Percentiles rank a stretch among this genome's conserved stretches.
Conservation (phyloP, 179 eudicot genomes). For the Silene coronaria region DNA sequence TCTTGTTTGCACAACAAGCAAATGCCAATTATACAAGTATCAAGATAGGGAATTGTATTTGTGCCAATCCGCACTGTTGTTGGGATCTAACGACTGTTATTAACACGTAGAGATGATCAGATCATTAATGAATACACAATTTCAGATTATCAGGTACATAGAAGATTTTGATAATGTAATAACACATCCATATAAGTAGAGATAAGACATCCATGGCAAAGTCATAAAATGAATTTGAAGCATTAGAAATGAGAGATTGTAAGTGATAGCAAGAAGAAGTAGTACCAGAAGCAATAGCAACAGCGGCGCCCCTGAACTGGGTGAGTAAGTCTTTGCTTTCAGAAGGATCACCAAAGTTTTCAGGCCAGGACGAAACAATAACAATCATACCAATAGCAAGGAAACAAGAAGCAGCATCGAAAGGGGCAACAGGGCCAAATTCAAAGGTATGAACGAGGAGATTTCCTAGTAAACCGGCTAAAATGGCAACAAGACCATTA, state of each 20-base stretch:
- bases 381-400: conserved; percentile 83
- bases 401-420: conserved; percentile 83
- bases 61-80: not conserved
- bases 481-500: conserved; percentile 78
- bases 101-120: no score
- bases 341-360: conserved; percentile 84
- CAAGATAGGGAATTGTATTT: no score
- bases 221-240: no score
- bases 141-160: no score
- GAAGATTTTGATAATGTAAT: no score
- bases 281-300: conserved; percentile 95
- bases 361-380: conserved; percentile 71
- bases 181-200: no score
- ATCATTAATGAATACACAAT: no score
- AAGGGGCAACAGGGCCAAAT: conserved; percentile 87
- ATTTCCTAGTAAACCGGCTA: conserved; percentile 80
- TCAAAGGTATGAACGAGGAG: conserved; percentile 56
- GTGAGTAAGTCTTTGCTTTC: conserved; percentile 78
- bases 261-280: no score
- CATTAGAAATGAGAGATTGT: not conserved
- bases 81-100: not conserved
- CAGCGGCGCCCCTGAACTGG: conserved; percentile 73
- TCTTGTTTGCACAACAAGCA: no score
- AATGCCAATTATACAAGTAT: no score
- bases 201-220: no score